A percentile compares a stretch with the other conserved stretches of the same genome.
phyloP scores from a whole-genome alignment of 805 yeast species.

The Ogataea philodendri region DNA sequence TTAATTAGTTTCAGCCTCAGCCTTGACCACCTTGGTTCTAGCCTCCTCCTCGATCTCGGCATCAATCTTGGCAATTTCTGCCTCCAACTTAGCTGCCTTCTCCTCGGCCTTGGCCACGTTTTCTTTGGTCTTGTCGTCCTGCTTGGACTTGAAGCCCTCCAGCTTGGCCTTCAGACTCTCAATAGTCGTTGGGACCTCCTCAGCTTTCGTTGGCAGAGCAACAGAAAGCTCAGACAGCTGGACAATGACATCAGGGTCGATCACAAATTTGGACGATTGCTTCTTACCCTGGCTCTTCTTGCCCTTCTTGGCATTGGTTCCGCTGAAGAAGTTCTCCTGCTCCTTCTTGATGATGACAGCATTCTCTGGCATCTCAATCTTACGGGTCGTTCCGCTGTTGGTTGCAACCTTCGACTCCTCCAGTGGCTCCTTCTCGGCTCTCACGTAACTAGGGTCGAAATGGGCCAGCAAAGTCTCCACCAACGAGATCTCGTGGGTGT shows the following conservation, averaged over 20 bases:
- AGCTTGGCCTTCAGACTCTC: slow-evolving; percentile 71
- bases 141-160: slow-evolving; percentile 62
- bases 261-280: slow-evolving; percentile 49
- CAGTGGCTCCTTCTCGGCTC: slow-evolving; percentile 39
- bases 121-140: slow-evolving; percentile 76
- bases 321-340: slow-evolving; percentile 55
- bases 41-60: slow-evolving; percentile 28
- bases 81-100: slow-evolving; percentile 67
- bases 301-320: slow-evolving; percentile 45
- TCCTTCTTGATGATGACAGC: slow-evolving; percentile 64
- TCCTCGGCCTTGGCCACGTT: slow-evolving; percentile 75
- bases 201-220: slow-evolving; percentile 73
- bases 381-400: slow-evolving; percentile 37
- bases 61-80: slow-evolving; percentile 34
- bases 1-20: slow-evolving; percentile 12
- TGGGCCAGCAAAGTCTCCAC: slow-evolving; percentile 69
- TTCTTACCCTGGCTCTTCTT: slow-evolving; percentile 47
- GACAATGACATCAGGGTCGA: slow-evolving; percentile 78
- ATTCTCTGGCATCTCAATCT: slow-evolving; percentile 61
- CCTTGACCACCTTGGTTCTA: slow-evolving; percentile 9
- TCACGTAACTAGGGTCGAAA: slow-evolving; percentile 78
- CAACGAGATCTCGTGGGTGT: slow-evolving; percentile 69
- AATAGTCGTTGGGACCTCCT: slow-evolving; percentile 64
- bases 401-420: slow-evolving; percentile 17
- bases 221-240: slow-evolving; percentile 74